Evolutionary conservation across 352 stramenopile genomes (phyloP), one percentile per base, ranked within the genome.

Genomic region (Globisporangium cederbergense): DNA sequence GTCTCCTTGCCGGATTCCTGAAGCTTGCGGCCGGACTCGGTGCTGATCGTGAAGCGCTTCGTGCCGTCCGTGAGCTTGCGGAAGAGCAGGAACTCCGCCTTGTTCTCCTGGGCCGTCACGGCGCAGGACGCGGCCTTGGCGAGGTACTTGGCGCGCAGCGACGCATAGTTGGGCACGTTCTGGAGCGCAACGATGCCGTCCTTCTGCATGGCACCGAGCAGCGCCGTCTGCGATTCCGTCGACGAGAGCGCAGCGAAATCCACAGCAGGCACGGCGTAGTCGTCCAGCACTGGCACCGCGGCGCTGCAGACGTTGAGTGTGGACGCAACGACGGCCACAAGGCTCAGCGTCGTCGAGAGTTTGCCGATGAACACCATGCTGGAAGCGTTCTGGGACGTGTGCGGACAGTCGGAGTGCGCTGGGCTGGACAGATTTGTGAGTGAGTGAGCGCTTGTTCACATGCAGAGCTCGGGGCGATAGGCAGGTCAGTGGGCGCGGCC

Each of bases 101-200:
- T 78, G 67, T 82, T 65, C 40, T 63, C 59, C 43, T 85, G 67
- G 4, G 76, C 78, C 43, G 77, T 55, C 38, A 90, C 78, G 13
- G 79, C 81, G 46, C 86, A 95, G 61, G 63, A 63, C 25, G 77
- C 79, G 2, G 86, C 83, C 34, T 73, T 79, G n/a, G 62, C 50
- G 30, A 95, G 65, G 70, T 88, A 95, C 58, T 77, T 68, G 8
- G 59, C 50, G 40, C 86, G 80, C 43, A 86, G 68, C 53, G 56
- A 38, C 4, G 73, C 70, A 66, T 86, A 95, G 18, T 73, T 49
- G 0, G 82, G 83, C 34, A 95, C 78, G 72, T 91, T 91, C 66
- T 83, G 81, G 65, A 95, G 66, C 11, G 83, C 70, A 16, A 95
- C 68, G 70, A 95, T 91, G 53, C 86, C 86, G 68, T 91, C 79